Conservation (phyloP, 495 filamentous ascomycete species). For the Penicillium antarcticum region DNA sequence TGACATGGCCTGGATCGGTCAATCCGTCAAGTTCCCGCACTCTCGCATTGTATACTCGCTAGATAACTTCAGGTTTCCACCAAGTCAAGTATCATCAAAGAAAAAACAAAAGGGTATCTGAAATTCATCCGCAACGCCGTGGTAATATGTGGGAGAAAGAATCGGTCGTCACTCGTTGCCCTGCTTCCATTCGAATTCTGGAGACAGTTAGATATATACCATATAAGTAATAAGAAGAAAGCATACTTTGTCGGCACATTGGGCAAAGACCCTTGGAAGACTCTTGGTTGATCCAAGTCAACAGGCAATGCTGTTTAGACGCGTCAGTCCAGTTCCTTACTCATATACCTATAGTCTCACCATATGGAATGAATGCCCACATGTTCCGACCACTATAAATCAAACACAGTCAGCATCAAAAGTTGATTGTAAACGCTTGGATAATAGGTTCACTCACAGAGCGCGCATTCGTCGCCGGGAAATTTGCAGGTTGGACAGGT, state of each 20-base stretch:
- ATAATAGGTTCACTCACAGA: conserved; percentile 57
- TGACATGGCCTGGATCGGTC: neutral
- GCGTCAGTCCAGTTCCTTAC: conserved; percentile 3
- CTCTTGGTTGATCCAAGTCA: conserved; percentile 94
- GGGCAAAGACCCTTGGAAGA: conserved; percentile 91
- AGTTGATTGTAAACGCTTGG: neutral
- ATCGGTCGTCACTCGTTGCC: conserved; percentile 35
- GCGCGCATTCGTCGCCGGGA: conserved; percentile 90
- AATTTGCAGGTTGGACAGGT: conserved; percentile 98
- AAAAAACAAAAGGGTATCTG: conserved; percentile 6
- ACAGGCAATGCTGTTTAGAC: conserved; percentile 76
- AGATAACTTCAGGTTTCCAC: neutral
- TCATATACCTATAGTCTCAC: conserved; percentile 41
- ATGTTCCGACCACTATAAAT: conserved; percentile 80
- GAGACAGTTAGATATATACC: conserved; percentile 17
- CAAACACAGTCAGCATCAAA: neutral
- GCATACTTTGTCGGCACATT: conserved; percentile 94
- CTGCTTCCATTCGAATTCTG: conserved; percentile 70
- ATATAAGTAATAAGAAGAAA: conserved; percentile 6
- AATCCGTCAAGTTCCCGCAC: neutral
- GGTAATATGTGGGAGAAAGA: conserved; percentile 1
- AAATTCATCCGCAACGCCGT: conserved; percentile 13
- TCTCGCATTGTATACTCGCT: neutral
- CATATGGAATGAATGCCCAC: conserved; percentile 97
- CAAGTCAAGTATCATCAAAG: neutral